Evolutionary conservation across 2,329 filamentous ascomycete species (phyloP).

Genomic region (Aspergillus neoniger): DNA sequence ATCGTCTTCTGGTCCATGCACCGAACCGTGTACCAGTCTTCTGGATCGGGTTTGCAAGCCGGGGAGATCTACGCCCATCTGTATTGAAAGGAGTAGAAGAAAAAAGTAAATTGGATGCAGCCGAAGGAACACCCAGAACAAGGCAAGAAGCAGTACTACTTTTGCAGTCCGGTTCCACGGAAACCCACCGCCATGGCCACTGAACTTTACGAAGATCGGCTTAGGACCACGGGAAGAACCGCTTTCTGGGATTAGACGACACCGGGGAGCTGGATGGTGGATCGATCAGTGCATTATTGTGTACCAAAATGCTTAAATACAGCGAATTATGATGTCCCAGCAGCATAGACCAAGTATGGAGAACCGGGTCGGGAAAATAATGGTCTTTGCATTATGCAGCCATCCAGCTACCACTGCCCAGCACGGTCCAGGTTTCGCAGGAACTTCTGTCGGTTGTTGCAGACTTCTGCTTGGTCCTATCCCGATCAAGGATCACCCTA

Average conservation of each 20-base stretch:
- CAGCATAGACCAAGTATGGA: not conserved
- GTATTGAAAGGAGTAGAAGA: not conserved
- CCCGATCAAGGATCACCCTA: not conserved
- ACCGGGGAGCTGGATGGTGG: conserved; percentile 10
- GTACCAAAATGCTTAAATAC: not conserved
- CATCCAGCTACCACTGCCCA: not conserved
- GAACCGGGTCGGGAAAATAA: not conserved
- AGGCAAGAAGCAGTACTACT: not conserved
- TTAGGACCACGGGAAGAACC: conserved; percentile 9
- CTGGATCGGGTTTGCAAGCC: not conserved
- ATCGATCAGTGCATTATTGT: not conserved
- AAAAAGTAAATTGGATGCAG: not conserved
- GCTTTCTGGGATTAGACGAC: conserved; percentile 10
- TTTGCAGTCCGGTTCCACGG: not conserved
- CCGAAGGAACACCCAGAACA: not conserved
- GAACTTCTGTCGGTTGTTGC: not conserved
- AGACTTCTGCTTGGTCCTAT: not conserved
- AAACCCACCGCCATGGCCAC: not conserved
- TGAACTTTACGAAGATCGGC: not conserved
- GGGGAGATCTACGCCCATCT: not conserved
- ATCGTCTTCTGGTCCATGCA: conserved; percentile 11
- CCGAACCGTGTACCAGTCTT: not conserved
- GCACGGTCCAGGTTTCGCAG: not conserved
- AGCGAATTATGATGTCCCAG: not conserved
- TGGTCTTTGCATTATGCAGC: conserved; percentile 3